phyloP scores from a whole-genome alignment of 1,284 basidiomycete genomes.

The Heterobasidion parviporum region DNA sequence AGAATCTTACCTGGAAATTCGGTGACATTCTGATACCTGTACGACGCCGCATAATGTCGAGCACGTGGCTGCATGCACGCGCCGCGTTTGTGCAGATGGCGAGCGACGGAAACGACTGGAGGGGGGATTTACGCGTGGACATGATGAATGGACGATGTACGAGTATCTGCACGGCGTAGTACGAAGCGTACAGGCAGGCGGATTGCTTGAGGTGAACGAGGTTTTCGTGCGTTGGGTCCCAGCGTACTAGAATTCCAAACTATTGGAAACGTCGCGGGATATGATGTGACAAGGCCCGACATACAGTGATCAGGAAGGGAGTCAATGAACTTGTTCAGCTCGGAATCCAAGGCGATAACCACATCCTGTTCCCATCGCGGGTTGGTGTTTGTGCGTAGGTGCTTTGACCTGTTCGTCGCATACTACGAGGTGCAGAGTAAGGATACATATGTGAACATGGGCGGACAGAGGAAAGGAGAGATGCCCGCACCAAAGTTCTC shows the following conservation, averaged over 20 bases:
- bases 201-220: slow-evolving; percentile 42
- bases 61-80: slow-evolving; percentile 44
- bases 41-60: slow-evolving; percentile 30
- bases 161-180: slow-evolving; percentile 47
- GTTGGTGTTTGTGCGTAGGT: slow-evolving; percentile 26
- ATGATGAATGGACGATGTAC: slow-evolving; percentile 59
- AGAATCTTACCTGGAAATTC: slow-evolving; percentile 16
- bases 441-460: not conserved
- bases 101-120: slow-evolving; percentile 42
- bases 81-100: slow-evolving; percentile 59
- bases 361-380: slow-evolving; percentile 31
- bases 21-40: slow-evolving; percentile 14
- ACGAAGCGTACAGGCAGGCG: slow-evolving; percentile 41
- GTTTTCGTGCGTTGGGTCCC: slow-evolving; percentile 42
- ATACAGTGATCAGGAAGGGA: slow-evolving; percentile 33
- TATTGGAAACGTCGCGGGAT: not conserved
- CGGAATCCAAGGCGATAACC: slow-evolving; percentile 39
- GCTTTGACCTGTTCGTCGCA: slow-evolving; percentile 36
- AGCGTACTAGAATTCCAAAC: slow-evolving; percentile 27
- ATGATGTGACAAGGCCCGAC: not conserved
- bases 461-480: not conserved
- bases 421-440: slow-evolving; percentile 20
- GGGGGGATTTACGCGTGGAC: slow-evolving; percentile 30
- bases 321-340: slow-evolving; percentile 42
- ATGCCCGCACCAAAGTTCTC: slow-evolving; percentile 38